Percentiles rank a stretch among this genome's conserved stretches.
Evolutionary conservation across 768 basidiomycete species (phyloP).

Genomic region (Kwoniella sp.): DNA sequence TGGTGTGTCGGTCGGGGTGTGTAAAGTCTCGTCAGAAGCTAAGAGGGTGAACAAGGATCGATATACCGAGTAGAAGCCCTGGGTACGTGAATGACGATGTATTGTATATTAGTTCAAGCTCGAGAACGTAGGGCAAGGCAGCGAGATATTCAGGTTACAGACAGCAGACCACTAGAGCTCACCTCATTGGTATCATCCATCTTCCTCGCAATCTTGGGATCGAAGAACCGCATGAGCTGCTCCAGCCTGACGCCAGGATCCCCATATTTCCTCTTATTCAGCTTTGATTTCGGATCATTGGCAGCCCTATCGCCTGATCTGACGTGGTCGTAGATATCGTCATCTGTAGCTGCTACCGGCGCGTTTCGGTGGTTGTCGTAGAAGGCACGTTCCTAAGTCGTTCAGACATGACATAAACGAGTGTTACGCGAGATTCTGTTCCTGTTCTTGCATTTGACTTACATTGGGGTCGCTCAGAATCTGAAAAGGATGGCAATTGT

Average conservation of each 20-base stretch:
- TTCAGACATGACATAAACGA: neutral
- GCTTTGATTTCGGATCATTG: conserved; percentile 49
- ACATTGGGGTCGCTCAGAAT: conserved; percentile 94
- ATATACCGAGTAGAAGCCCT: conserved; percentile 92
- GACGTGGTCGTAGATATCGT: conserved; percentile 84
- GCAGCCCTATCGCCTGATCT: conserved; percentile 66
- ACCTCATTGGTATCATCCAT: conserved; percentile 59
- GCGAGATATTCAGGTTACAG: too few relatives aligned
- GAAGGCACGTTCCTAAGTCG: conserved; percentile 85
- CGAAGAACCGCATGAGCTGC: conserved; percentile 83
- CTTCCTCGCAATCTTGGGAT: conserved; percentile 58
- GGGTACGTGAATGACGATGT: too few relatives aligned
- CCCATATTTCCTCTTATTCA: conserved; percentile 59
- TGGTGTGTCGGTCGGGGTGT: conserved; percentile 56
- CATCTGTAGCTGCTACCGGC: conserved; percentile 77
- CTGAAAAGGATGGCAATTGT: conserved; percentile 57
- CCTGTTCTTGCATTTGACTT: conserved; percentile 43
- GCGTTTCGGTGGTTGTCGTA: conserved; percentile 91
- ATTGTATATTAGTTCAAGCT: conserved; percentile 2
- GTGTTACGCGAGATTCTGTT: neutral
- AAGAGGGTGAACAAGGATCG: conserved; percentile 82
- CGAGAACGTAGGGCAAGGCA: too few relatives aligned
- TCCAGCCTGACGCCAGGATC: conserved; percentile 78
- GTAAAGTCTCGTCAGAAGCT: conserved; percentile 72
- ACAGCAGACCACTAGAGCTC: too few relatives aligned